These are phyloP conservation scores for Chamaecyparis obtusa DNA, from an alignment of 75 land plant genomes.

Conservation along the genomic window DNA sequence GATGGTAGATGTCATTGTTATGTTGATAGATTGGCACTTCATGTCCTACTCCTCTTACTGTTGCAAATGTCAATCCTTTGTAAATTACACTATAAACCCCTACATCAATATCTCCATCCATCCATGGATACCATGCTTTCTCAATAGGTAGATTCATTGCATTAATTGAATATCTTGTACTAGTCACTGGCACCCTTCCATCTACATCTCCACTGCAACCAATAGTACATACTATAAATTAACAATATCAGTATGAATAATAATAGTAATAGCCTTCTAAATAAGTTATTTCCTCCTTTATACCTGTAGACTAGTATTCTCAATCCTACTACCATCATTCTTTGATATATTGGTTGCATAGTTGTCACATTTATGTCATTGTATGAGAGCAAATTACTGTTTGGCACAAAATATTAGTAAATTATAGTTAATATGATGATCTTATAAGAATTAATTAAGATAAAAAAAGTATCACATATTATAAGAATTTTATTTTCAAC, in stretches of 20 bases:
- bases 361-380: not conserved
- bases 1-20: constrained; percentile 5
- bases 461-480: not conserved
- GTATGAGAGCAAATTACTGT: constrained; percentile 1
- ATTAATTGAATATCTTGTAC: too few relatives aligned
- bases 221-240: not conserved
- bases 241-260: not conserved
- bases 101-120: too few relatives aligned
- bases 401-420: not conserved
- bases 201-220: too few relatives aligned
- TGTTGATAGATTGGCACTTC: constrained; percentile 24
- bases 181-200: too few relatives aligned
- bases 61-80: constrained; percentile 18
- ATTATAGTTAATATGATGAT: not conserved
- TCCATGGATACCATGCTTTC: too few relatives aligned
- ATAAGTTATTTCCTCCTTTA: not conserved
- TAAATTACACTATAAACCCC: too few relatives aligned
- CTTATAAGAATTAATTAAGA: not conserved
- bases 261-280: not conserved
- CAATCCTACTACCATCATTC: constrained; percentile 29
- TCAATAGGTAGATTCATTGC: too few relatives aligned
- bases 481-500: not conserved
- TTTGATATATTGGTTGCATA: constrained; percentile 29
- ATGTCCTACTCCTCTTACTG: constrained; percentile 41
- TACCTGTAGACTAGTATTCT: constrained; percentile 43